These are phyloP conservation scores for Trichoderma afroharzianum DNA, from an alignment of 2,329 filamentous ascomycete species.

Conservation along the genomic window DNA sequence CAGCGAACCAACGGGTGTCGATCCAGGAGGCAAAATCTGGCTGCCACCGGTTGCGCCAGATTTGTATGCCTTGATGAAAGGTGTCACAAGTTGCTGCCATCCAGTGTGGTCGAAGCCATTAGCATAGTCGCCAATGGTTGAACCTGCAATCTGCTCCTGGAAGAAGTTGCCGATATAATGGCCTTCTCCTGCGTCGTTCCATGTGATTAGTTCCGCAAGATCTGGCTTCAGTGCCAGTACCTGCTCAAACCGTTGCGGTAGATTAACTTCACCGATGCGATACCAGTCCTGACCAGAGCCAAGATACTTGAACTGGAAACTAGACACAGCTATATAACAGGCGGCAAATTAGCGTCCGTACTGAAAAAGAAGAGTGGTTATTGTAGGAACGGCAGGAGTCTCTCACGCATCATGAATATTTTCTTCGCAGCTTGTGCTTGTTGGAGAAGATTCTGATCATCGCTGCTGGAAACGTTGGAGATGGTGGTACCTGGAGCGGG, in stretches of 20 bases:
- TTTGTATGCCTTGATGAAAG: conserved; percentile 12
- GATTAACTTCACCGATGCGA: background rate
- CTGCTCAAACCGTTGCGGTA: background rate
- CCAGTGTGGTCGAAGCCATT: conserved; percentile 7
- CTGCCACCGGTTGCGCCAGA: background rate
- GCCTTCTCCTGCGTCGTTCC: conserved; percentile 7
- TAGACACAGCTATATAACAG: background rate
- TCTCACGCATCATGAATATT: conserved; percentile 8
- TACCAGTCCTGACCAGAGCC: conserved; percentile 3
- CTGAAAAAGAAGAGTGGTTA: background rate
- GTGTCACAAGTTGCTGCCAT: conserved; percentile 7
- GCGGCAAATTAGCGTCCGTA: background rate
- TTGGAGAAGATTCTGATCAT: conserved; percentile 1
- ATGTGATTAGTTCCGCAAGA: background rate
- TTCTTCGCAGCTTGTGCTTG: background rate
- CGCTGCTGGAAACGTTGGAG: background rate
- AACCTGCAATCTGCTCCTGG: background rate
- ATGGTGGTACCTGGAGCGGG: background rate
- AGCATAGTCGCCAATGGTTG: background rate
- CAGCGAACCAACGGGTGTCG: background rate
- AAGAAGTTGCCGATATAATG: conserved; percentile 12
- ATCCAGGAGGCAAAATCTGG: conserved; percentile 3
- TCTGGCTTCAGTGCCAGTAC: background rate
- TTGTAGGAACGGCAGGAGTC: background rate
- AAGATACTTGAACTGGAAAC: conserved; percentile 8